Evolutionary conservation across 1,284 basidiomycete genomes (phyloP).

Genomic region (Cystobasidiaceae sp.): DNA sequence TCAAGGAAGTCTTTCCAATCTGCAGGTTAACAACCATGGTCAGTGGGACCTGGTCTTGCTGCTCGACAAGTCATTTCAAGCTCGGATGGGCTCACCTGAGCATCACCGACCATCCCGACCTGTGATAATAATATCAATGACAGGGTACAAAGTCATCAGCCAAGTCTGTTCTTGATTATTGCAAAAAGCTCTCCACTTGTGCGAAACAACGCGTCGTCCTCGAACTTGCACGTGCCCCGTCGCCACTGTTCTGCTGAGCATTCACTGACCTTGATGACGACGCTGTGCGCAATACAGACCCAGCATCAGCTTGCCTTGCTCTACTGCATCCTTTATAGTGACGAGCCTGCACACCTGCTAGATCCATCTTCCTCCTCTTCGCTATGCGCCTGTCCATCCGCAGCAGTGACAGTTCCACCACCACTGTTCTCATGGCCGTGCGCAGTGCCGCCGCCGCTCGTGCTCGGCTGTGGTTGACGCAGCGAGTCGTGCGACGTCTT

Average conservation of each 20-base stretch:
- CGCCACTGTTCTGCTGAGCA: background rate
- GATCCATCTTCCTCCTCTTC: background rate
- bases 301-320: too few species aligned
- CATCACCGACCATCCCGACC: slow-evolving; percentile 98
- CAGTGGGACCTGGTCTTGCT: slow-evolving; percentile 64
- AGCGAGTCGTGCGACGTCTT: too few species aligned
- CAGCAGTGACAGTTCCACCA: too few species aligned
- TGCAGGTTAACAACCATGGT: slow-evolving; percentile 55
- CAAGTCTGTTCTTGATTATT: background rate
- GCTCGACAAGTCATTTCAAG: background rate
- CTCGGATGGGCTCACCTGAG: slow-evolving; percentile 95
- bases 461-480: too few species aligned
- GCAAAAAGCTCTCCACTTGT: too few species aligned
- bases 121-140: slow-evolving; percentile 46
- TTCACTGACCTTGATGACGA: slow-evolving; percentile 33
- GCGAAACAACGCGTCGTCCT: background rate
- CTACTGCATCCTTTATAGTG: too few species aligned
- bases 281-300: too few species aligned
- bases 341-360: too few species aligned
- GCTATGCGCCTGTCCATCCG: too few species aligned
- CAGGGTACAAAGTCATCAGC: background rate
- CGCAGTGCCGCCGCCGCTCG: too few species aligned
- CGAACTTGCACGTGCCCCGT: background rate
- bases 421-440: too few species aligned
- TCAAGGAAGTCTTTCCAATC: slow-evolving; percentile 11